phyloP scores from a whole-genome alignment of 805 yeast genomes.

The Candida verbasci region DNA sequence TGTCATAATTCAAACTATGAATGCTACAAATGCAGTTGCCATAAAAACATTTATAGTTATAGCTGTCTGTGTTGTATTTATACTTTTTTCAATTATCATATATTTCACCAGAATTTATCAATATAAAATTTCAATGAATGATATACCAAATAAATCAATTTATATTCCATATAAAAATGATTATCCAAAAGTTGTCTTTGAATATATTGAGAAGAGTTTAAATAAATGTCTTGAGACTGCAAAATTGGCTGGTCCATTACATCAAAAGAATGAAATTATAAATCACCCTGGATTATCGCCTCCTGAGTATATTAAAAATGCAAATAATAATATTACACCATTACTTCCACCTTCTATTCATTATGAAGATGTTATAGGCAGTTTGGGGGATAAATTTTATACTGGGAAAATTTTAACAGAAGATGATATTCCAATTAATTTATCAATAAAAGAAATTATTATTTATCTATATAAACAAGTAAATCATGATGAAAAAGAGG shows the following conservation, averaged over 20 bases:
- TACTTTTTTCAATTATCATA: slow-evolving; percentile 45
- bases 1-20: slow-evolving; percentile 56
- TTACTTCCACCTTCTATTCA: slow-evolving; percentile 22
- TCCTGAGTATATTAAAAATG: slow-evolving; percentile 34
- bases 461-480: slow-evolving; percentile 24
- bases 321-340: slow-evolving; percentile 21
- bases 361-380: slow-evolving; percentile 55
- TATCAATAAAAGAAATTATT: slow-evolving; percentile 40
- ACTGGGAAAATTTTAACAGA: slow-evolving; percentile 37
- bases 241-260: slow-evolving; percentile 34
- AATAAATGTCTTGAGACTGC: slow-evolving; percentile 25
- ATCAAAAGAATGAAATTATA: slow-evolving; percentile 17
- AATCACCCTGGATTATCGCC: slow-evolving; percentile 40
- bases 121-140: slow-evolving; percentile 56
- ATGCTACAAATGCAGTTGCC: slow-evolving; percentile 51
- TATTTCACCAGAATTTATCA: slow-evolving; percentile 58
- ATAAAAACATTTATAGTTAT: slow-evolving; percentile 79
- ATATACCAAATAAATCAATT: slow-evolving; percentile 61
- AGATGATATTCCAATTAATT: slow-evolving; percentile 31
- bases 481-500: slow-evolving; percentile 9
- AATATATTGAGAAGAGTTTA: slow-evolving; percentile 22
- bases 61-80: slow-evolving; percentile 60
- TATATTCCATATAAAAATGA: slow-evolving; percentile 66
- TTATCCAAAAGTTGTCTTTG: slow-evolving; percentile 31
- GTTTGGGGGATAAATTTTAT: slow-evolving; percentile 55